Evolutionary conservation across 2,329 filamentous ascomycete species (phyloP).

Genomic region (Aspergillus tamarii): DNA sequence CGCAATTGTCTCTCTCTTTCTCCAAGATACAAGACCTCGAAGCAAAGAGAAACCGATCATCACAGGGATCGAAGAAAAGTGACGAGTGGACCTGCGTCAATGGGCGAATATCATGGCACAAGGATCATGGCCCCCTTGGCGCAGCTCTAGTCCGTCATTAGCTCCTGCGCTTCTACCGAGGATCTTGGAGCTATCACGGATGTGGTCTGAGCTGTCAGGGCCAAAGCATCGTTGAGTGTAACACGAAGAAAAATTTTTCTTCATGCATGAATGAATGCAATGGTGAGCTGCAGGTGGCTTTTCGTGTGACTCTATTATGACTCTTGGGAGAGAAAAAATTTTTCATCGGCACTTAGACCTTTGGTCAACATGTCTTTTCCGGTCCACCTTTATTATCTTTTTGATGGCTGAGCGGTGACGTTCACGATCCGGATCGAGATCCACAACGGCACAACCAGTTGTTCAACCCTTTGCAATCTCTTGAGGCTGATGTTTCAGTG

Average conservation of each 20-base stretch:
- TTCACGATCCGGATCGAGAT: constrained; percentile 16
- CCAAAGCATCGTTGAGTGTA: neutral
- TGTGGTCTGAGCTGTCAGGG: constrained; percentile 5
- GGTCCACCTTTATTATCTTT: neutral
- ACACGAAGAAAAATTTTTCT: neutral
- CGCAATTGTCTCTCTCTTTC: neutral
- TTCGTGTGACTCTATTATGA: neutral
- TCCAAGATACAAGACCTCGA: neutral
- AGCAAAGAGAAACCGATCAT: constrained; percentile 1
- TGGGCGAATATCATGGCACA: neutral
- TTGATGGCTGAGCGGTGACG: constrained; percentile 11
- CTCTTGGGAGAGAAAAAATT: neutral
- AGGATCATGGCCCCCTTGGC: neutral
- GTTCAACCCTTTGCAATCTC: neutral
- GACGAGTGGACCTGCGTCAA: constrained; percentile 7
- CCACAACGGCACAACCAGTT: constrained; percentile 4
- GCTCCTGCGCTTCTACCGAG: constrained; percentile 7
- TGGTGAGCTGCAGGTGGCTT: neutral
- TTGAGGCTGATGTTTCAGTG: constrained; percentile 2
- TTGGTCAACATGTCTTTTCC: neutral
- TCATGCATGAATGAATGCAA: constrained; percentile 1
- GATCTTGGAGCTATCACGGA: constrained; percentile 3
- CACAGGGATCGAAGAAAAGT: constrained; percentile 11
- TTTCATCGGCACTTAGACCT: neutral
- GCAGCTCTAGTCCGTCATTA: constrained; percentile 2